Evolutionary conservation across 345 rosid genomes (phyloP).

Genomic region (Eucalyptus guilfoylei): DNA sequence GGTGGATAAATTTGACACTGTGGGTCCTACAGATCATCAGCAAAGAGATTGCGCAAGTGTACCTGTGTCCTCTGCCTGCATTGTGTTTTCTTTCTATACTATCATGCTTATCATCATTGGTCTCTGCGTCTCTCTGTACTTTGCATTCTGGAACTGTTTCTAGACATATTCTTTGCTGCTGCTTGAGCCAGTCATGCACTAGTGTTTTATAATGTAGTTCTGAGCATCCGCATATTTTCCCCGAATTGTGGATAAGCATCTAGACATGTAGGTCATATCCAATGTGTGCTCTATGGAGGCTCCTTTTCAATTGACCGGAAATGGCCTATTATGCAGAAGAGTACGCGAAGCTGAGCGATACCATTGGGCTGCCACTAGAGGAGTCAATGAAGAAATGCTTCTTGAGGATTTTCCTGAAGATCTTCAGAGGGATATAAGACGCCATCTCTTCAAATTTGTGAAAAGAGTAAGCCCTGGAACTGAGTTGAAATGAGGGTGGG

Average conservation of each 20-base stretch:
- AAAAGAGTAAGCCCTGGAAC: slow-evolving; percentile 32
- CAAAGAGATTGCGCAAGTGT: background rate
- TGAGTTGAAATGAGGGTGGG: background rate
- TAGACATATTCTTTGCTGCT: background rate
- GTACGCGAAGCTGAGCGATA: slow-evolving; percentile 74
- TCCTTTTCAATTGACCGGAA: background rate
- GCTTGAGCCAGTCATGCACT: background rate
- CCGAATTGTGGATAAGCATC: background rate
- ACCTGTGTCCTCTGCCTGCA: background rate
- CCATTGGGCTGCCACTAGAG: slow-evolving; percentile 85
- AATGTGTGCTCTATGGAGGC: background rate
- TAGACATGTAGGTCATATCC: background rate
- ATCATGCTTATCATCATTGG: background rate
- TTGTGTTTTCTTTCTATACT: background rate
- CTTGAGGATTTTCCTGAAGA: slow-evolving; percentile 79
- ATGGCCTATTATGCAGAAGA: slow-evolving; percentile 26
- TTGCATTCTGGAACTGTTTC: background rate
- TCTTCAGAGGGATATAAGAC: slow-evolving; percentile 75
- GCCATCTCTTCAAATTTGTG: slow-evolving; percentile 75
- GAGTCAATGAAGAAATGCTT: slow-evolving; percentile 65
- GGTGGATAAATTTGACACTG: background rate
- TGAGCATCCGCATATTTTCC: background rate
- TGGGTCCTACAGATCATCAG: background rate
- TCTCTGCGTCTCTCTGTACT: background rate
- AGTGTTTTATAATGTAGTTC: background rate